These are phyloP conservation scores for Leersia perrieri DNA, from an alignment of 176 grass and related monocot genomes.

Conservation along the genomic window DNA sequence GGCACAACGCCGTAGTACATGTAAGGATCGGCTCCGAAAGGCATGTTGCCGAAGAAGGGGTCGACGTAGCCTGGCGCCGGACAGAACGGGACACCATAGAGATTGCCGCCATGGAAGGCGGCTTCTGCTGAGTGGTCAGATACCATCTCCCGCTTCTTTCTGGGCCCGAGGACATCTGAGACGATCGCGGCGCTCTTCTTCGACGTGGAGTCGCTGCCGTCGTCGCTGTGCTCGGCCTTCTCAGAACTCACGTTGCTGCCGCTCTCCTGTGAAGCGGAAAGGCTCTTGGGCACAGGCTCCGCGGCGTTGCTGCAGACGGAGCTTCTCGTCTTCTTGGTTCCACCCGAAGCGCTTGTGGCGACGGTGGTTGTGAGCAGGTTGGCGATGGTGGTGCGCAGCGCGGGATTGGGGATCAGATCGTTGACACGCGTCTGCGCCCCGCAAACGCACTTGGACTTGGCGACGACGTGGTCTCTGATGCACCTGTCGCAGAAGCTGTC, in stretches of 20 bases:
- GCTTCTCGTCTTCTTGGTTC: neutral
- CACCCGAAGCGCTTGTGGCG: neutral
- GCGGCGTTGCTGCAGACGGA: neutral
- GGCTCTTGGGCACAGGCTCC: neutral
- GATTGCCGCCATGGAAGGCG: no score
- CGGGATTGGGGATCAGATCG: conserved; percentile 30
- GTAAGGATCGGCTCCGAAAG: neutral
- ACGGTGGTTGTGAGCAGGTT: neutral
- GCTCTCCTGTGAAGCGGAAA: neutral
- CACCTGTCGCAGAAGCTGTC: conserved; percentile 32
- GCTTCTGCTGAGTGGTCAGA: neutral
- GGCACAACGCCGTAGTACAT: neutral
- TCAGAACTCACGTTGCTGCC: neutral
- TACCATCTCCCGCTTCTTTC: neutral
- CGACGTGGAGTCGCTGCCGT: neutral
- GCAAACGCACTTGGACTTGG: conserved; percentile 21
- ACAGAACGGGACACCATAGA: neutral
- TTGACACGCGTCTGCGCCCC: neutral
- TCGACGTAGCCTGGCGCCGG: conserved; percentile 14
- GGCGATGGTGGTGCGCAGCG: conserved; percentile 11
- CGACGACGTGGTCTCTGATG: neutral
- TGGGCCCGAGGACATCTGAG: neutral
- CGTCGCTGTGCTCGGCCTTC: neutral
- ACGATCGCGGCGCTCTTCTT: neutral
- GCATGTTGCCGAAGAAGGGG: neutral